These are phyloP conservation scores for Colletotrichum navitas DNA, from an alignment of 2,329 filamentous ascomycete species.

Conservation along the genomic window DNA sequence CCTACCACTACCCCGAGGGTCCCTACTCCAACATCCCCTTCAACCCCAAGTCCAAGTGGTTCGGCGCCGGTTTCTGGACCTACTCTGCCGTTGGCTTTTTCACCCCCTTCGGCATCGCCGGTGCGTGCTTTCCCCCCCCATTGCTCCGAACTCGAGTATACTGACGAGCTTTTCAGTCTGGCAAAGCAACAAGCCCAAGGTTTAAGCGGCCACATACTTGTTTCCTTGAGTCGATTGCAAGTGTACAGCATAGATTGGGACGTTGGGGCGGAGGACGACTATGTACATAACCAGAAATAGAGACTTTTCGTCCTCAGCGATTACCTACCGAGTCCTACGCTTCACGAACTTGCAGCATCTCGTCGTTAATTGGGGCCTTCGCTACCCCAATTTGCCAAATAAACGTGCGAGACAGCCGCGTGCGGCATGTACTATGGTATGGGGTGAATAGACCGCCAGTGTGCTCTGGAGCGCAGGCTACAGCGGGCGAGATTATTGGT, in stretches of 20 bases:
- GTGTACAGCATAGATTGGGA: constrained; percentile 43
- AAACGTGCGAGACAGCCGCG: background rate
- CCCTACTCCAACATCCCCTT: constrained; percentile 96
- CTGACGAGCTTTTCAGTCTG: constrained; percentile 58
- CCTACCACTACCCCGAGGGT: constrained; percentile 98
- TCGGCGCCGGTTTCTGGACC: constrained; percentile 84
- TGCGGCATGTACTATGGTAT: no score
- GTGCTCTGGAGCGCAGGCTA: no score
- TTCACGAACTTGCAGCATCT: background rate
- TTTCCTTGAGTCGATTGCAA: constrained; percentile 36
- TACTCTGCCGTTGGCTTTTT: constrained; percentile 72
- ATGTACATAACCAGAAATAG: constrained; percentile 52
- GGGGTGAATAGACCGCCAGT: background rate
- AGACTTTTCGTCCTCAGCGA: constrained; percentile 45
- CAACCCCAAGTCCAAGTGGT: constrained; percentile 92
- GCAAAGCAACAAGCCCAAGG: constrained; percentile 62
- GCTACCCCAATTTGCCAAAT: background rate
- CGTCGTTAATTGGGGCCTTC: background rate
- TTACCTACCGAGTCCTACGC: background rate
- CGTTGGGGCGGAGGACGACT: constrained; percentile 46
- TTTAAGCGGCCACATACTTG: constrained; percentile 47
- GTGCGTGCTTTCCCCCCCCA: constrained; percentile 58
- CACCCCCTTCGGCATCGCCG: constrained; percentile 72
- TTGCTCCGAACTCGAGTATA: constrained; percentile 25
- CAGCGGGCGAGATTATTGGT: constrained; percentile 31